phyloP scores from a whole-genome alignment of 179 eudicot genomes.

The Spergularia azorica region DNA sequence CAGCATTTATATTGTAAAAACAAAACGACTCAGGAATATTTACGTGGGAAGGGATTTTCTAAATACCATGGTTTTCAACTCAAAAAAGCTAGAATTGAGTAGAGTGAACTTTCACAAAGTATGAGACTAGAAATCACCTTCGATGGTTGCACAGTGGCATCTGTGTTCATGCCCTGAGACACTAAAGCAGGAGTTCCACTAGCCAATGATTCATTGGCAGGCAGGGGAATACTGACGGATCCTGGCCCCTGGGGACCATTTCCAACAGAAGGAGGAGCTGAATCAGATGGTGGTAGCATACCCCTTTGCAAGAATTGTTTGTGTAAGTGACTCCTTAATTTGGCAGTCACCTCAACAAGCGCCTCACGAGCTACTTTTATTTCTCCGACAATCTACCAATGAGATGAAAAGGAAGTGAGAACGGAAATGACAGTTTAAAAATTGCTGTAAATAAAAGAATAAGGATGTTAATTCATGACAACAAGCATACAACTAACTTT shows the following conservation, averaged over 20 bases:
- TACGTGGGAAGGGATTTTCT: background rate
- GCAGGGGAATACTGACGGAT: constrained; percentile 39
- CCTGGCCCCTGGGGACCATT: constrained; percentile 44
- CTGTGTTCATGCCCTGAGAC: constrained; percentile 40
- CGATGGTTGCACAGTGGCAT: constrained; percentile 38
- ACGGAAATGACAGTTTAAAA: constrained; percentile 10
- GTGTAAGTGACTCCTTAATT: constrained; percentile 65
- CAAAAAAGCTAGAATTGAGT: background rate
- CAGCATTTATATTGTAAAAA: too few species aligned
- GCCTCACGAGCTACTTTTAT: constrained; percentile 95
- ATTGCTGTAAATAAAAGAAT: constrained; percentile 1
- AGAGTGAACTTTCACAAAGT: constrained; percentile 7
- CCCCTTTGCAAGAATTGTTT: constrained; percentile 64
- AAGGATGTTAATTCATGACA: background rate
- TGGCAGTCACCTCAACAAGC: constrained; percentile 81
- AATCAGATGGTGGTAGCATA: constrained; percentile 41
- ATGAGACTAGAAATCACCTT: constrained; percentile 48
- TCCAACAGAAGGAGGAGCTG: constrained; percentile 43
- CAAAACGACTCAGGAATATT: background rate
- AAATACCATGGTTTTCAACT: too few species aligned
- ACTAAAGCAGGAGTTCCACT: constrained; percentile 45
- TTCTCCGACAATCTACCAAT: constrained; percentile 83
- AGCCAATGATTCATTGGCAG: constrained; percentile 39
- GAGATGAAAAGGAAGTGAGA: constrained; percentile 25
- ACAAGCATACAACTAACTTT: too few species aligned